phyloP scores from a whole-genome alignment of 1,139 yeast genomes.

The Yamadazyma diddensiae region DNA sequence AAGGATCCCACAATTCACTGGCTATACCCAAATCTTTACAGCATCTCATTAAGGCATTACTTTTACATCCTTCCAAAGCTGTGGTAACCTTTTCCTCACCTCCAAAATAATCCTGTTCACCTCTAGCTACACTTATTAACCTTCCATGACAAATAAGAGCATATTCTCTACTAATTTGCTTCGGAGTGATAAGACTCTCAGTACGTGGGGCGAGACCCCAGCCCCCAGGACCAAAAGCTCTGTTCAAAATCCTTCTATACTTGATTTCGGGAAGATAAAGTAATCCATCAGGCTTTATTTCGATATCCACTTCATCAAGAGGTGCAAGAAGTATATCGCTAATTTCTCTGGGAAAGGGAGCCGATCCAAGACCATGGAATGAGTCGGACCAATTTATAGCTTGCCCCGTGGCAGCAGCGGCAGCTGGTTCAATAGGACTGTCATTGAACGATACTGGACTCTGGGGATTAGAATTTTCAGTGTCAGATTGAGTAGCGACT shows the following conservation, averaged over 20 bases:
- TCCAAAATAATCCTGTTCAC: constrained; percentile 90
- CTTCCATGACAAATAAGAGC: constrained; percentile 87
- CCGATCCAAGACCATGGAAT: constrained; percentile 77
- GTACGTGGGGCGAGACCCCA: constrained; percentile 98
- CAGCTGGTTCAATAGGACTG: constrained; percentile 1
- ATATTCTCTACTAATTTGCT: constrained; percentile 75
- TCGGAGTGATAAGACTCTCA: constrained; percentile 68
- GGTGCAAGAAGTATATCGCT: constrained; percentile 60
- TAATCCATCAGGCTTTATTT: constrained; percentile 93
- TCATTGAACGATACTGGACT: constrained; percentile 2
- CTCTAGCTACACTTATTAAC: constrained; percentile 87
- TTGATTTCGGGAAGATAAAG: constrained; percentile 91
- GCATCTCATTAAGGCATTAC: constrained; percentile 96
- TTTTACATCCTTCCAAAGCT: constrained; percentile 95
- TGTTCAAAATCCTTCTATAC: constrained; percentile 81
- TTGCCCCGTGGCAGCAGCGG: constrained; percentile 9
- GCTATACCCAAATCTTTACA: constrained; percentile 97
- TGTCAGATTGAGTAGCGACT: constrained; percentile 3
- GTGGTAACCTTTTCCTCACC: constrained; percentile 84
- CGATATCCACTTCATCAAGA: constrained; percentile 68
- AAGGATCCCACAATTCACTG: constrained; percentile 95
- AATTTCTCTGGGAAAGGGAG: constrained; percentile 63
- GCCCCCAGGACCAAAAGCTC: constrained; percentile 97
- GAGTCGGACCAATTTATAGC: constrained; percentile 69
- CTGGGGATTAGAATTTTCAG: neutral